Conservation (phyloP, 768 basidiomycete genomes). For the Rhizopogon sp. region DNA sequence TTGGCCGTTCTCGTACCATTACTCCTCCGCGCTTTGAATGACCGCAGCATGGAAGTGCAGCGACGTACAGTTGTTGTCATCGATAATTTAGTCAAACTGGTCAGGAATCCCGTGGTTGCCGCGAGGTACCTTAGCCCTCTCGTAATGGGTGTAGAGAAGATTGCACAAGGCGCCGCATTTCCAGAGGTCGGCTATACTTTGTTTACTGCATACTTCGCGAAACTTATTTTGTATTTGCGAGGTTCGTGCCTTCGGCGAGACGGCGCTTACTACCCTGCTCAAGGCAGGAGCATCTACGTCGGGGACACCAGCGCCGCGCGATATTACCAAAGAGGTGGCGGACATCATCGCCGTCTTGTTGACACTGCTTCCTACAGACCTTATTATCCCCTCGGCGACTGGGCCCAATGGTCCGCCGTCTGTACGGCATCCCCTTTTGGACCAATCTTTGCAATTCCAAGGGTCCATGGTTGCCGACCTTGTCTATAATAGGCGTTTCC, state of each 20-base stretch:
- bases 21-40: constrained; percentile 85
- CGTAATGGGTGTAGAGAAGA: constrained; percentile 86
- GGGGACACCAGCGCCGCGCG: constrained; percentile 67
- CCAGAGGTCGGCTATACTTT: constrained; percentile 61
- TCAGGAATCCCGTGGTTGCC: constrained; percentile 85
- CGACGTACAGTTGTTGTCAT: constrained; percentile 91
- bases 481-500: constrained; percentile 52
- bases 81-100: constrained; percentile 96
- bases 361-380: constrained; percentile 51
- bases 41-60: constrained; percentile 94
- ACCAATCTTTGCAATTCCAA: constrained; percentile 61
- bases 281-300: constrained; percentile 80
- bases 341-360: constrained; percentile 52
- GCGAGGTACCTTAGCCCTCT: constrained; percentile 84
- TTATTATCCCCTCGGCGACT: constrained; percentile 34
- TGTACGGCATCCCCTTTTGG: constrained; percentile 54
- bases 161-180: constrained; percentile 88
- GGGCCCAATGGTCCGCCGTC: constrained; percentile 47
- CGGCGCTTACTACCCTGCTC: constrained; percentile 73
- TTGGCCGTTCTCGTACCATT: constrained; percentile 94
- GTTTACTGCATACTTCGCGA: constrained; percentile 2
- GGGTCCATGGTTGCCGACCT: constrained; percentile 77
- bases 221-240: constrained; percentile 21
- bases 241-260: constrained; percentile 90
- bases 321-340: constrained; percentile 59